Conservation (phyloP, 225 moss, liverwort and hornwort genomes). For the Polytrichum commune region DNA sequence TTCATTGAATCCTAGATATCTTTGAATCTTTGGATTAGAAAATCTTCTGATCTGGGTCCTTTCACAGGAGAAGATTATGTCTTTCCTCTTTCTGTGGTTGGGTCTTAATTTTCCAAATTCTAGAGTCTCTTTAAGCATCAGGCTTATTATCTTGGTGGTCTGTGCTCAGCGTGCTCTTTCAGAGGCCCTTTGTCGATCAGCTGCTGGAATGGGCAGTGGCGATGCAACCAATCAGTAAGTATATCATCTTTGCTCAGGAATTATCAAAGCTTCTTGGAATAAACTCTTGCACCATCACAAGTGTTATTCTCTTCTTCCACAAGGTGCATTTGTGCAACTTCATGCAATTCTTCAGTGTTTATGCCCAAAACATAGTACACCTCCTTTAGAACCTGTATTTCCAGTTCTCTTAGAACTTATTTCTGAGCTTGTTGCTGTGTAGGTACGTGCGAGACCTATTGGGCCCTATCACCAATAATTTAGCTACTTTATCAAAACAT, state of each 20-base stretch:
- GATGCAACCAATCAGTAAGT: constrained; percentile 99
- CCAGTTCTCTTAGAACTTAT: not conserved
- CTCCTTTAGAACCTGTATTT: not conserved
- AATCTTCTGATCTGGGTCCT: too few relatives aligned
- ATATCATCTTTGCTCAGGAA: too few relatives aligned
- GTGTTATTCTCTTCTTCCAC: too few relatives aligned
- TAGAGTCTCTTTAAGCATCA: not conserved
- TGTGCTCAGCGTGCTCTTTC: constrained; percentile 84
- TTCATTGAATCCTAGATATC: too few relatives aligned
- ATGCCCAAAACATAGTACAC: not conserved
- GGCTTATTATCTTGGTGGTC: constrained; percentile 1
- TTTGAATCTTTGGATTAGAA: too few relatives aligned
- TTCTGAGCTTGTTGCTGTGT: constrained; percentile 10
- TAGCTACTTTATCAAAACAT: constrained; percentile 66
- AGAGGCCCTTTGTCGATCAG: constrained; percentile 94
- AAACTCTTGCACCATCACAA: too few relatives aligned
- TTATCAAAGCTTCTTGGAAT: too few relatives aligned
- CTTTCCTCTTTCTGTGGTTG: not conserved
- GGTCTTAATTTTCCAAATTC: not conserved
- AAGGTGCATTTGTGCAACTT: too few relatives aligned
- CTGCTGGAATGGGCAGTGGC: constrained; percentile 93
- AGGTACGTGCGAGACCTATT: constrained; percentile 92
- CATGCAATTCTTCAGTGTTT: too few relatives aligned
- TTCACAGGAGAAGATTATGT: too few relatives aligned
- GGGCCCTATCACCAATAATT: constrained; percentile 76